Base-by-base conservation (phyloP, 2,329 filamentous ascomycete species). In the Botrytis medusae region DNA sequence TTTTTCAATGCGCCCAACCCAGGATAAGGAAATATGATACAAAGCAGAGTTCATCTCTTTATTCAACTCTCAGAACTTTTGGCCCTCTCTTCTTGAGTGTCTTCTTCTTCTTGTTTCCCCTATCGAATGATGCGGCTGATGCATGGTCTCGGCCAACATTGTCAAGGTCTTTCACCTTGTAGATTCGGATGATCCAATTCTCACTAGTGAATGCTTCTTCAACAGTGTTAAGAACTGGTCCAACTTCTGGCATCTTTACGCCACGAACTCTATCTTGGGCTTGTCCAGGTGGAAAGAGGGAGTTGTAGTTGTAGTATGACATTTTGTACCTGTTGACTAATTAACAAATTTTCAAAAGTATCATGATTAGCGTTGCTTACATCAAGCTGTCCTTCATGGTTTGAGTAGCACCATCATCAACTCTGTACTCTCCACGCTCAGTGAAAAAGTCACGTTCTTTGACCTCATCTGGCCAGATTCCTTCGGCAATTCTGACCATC, bases 181-280 rank as follows among this genome's bases (percentile, higher is more conserved):
- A 99, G 81, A 99, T 98, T 77, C 96, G 90, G 82, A 99, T 98
- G 83, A 99, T 99, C 96, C 96, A 99, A 88, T 99, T 99, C 87
- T 99, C 96, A 81, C 94, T 97, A 72, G 97, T 99, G 83, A 97
- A 99, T 16, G 96, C 96, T 85, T 99, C 96, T 82, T 99, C 96
- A 64, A 99, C 84, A 7, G 92, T 96, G 83, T 92, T 94, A 74
- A 99, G 91, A 75, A 92, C 89, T 14, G 96, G 96, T 1, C 93
- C 92, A 77, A 94, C 88, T 20, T 93, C 90, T n/a, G 96, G 97
- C 69, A 98, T 85, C 74, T 89, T 89, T 54, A 89, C 88, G 77
- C 91, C 90, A 81, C 96, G 94, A 76, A 99, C 96, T 78, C 96
- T 92, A 82, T 99, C 96, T 78, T 90, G 86, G 51, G 93, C 95